Conservation (phyloP, 805 yeast genomes). For the Candida nanaspora region DNA sequence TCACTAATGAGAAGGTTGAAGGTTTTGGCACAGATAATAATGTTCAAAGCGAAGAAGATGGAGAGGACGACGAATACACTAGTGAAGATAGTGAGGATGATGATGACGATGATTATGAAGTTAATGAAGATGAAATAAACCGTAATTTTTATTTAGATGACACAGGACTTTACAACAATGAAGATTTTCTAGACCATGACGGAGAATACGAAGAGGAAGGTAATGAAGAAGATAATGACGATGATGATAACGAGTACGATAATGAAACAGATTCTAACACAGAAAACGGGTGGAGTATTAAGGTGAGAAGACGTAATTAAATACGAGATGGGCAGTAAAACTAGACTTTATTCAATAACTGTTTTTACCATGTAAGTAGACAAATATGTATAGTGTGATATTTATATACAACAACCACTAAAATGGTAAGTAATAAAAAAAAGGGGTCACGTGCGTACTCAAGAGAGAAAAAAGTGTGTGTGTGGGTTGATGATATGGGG, state of each 20-base stretch:
- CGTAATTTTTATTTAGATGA: neutral
- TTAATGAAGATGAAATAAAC: neutral
- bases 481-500: no score
- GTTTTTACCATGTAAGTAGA: no score
- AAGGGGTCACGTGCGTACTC: no score
- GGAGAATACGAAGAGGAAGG: neutral
- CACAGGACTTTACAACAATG: neutral
- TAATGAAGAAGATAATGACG: neutral
- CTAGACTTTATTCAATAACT: no score
- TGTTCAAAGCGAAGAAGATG: conserved; percentile 2
- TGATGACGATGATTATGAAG: neutral
- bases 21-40: conserved; percentile 11
- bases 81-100: neutral
- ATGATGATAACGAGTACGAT: neutral
- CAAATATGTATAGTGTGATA: no score
- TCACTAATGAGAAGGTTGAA: conserved; percentile 5
- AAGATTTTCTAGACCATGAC: neutral
- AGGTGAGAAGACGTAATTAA: neutral
- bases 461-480: no score
- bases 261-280: neutral
- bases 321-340: no score
- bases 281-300: neutral
- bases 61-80: neutral
- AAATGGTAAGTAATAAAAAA: no score
- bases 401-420: no score